Percentiles rank a stretch among this genome's conserved stretches.
Evolutionary conservation across 305 asterid genomes (phyloP).

Genomic region (Solanum hybrid): DNA sequence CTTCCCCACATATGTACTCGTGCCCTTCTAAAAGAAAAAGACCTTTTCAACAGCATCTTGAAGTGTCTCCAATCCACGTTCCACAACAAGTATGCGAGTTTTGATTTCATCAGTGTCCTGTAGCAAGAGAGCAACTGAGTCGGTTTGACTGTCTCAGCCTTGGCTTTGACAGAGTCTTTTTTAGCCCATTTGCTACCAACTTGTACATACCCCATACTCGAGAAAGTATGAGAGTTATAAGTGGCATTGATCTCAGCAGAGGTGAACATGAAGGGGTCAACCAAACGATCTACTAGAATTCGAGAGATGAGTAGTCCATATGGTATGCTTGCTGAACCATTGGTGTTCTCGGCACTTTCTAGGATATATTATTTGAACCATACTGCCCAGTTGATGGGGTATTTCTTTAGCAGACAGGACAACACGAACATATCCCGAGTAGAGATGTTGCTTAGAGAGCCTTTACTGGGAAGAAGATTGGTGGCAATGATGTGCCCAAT

Average conservation of each 20-base stretch:
- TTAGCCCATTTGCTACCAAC: neutral
- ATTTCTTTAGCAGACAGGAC: neutral
- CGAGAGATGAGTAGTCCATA: neutral
- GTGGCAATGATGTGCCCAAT: neutral
- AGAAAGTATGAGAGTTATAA: neutral
- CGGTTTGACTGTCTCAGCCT: neutral
- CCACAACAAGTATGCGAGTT: neutral
- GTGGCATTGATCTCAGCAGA: neutral
- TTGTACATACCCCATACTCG: neutral
- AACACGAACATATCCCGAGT: neutral
- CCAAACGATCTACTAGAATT: neutral
- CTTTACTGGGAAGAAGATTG: neutral
- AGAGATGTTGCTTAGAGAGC: neutral
- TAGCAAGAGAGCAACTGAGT: neutral
- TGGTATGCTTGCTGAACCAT: neutral
- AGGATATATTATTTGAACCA: neutral
- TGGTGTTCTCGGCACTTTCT: neutral
- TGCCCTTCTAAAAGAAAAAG: neutral
- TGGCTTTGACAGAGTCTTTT: neutral
- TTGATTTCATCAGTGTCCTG: neutral
- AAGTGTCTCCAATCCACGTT: neutral
- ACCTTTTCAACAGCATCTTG: neutral
- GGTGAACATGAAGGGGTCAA: neutral
- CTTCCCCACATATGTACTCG: neutral
- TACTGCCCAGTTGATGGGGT: neutral